Evolutionary conservation across 176 grass and related monocot species (phyloP).

Genomic region (Metroxylon sagu): DNA sequence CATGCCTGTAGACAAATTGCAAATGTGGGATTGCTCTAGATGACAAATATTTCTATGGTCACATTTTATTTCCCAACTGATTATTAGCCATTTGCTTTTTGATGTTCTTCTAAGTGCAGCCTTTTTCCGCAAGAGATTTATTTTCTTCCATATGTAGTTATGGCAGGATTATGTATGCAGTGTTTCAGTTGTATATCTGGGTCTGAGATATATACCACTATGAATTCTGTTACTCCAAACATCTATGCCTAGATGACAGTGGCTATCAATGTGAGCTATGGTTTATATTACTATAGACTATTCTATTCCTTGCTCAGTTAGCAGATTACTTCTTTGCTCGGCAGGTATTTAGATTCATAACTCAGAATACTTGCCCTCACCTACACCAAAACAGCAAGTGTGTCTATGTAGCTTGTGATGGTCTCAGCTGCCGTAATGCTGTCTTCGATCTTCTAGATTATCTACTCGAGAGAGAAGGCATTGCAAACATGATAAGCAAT

Average conservation of each 20-base stretch:
- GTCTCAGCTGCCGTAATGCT: conserved; percentile 29
- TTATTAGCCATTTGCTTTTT: neutral
- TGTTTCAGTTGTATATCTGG: conserved; percentile 31
- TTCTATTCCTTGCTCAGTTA: conserved; percentile 75
- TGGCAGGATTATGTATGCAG: conserved; percentile 52
- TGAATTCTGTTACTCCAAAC: conserved; percentile 45
- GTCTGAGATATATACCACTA: conserved; percentile 42
- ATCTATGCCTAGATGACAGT: conserved; percentile 65
- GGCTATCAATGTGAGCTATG: conserved; percentile 40
- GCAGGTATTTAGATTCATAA: conserved; percentile 36
- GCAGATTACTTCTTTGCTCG: conserved; percentile 80
- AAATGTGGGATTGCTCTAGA: too few species aligned
- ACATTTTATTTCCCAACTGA: too few species aligned
- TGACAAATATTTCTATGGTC: too few species aligned
- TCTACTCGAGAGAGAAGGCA: conserved; percentile 27
- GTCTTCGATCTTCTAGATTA: conserved; percentile 27
- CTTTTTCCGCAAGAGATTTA: too few species aligned
- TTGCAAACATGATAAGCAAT: conserved; percentile 20
- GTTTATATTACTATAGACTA: conserved; percentile 64
- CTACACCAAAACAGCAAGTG: conserved; percentile 37
- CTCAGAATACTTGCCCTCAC: conserved; percentile 21
- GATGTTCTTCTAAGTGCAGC: neutral
- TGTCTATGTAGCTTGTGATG: conserved; percentile 35
- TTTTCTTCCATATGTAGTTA: conserved; percentile 32
- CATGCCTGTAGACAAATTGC: too few species aligned